Percentiles rank a stretch among this genome's conserved stretches.
Evolutionary conservation across 352 stramenopile genomes (phyloP).

Genomic region (Phytophthora sansomeana): DNA sequence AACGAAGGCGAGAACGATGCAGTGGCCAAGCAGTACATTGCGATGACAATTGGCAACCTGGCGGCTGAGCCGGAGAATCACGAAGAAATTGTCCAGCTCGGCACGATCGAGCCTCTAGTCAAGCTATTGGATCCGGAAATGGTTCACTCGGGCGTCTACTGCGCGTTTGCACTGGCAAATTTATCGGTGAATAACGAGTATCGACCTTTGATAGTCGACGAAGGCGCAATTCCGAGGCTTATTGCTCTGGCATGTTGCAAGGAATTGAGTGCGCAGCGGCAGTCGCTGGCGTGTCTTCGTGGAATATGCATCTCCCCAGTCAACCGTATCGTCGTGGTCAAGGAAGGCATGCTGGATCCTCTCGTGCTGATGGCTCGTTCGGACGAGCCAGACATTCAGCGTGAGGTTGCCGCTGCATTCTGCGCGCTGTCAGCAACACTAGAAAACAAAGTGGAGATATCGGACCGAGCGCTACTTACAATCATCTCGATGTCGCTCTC

Average conservation of each 20-base stretch:
- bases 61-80: slow-evolving; percentile 95
- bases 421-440: slow-evolving; percentile 95
- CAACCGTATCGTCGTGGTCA: slow-evolving; percentile 91
- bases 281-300: slow-evolving; percentile 92
- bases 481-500: slow-evolving; percentile 96
- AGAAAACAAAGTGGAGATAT: slow-evolving; percentile 97
- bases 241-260: slow-evolving; percentile 96
- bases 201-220: slow-evolving; percentile 91
- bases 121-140: slow-evolving; percentile 92
- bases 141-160: slow-evolving; percentile 90
- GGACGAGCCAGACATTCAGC: slow-evolving; percentile 92
- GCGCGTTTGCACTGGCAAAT: slow-evolving; percentile 95
- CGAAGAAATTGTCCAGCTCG: slow-evolving; percentile 94
- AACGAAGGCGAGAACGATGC: slow-evolving; percentile 78
- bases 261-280: slow-evolving; percentile 92
- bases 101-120: slow-evolving; percentile 91
- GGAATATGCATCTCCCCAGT: slow-evolving; percentile 93
- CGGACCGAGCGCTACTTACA: slow-evolving; percentile 93
- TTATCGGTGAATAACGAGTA: slow-evolving; percentile 95
- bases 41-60: slow-evolving; percentile 97
- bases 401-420: slow-evolving; percentile 93
- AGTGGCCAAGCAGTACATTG: slow-evolving; percentile 95
- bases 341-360: slow-evolving; percentile 96
- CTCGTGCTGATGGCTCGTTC: slow-evolving; percentile 96
- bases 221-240: slow-evolving; percentile 93